Percentiles rank a stretch among this genome's conserved stretches.
phyloP scores from a whole-genome alignment of 169 alveolate species.

The Plasmodium vivax region DNA sequence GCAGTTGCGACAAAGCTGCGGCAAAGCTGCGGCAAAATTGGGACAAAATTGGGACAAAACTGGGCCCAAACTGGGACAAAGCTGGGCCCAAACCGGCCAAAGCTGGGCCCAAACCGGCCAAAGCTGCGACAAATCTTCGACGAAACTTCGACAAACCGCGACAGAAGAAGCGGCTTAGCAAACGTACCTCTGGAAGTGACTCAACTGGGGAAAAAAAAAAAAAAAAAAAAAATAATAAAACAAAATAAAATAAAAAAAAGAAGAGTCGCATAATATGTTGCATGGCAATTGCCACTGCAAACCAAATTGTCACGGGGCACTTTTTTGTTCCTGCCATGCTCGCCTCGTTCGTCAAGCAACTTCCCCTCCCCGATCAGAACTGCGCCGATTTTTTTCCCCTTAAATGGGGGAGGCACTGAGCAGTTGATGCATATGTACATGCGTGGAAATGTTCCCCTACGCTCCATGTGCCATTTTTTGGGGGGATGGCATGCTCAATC shows the following conservation, averaged over 20 bases:
- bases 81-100: not conserved
- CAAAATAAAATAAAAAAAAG: too few relatives aligned
- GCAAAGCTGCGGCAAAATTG: too few relatives aligned
- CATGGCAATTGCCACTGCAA: not conserved
- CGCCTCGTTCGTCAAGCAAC: not conserved
- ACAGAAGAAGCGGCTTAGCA: not conserved
- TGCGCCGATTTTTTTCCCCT: not conserved
- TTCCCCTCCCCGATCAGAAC: not conserved
- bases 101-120: not conserved
- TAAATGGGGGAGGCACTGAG: not conserved
- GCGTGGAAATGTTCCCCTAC: not conserved
- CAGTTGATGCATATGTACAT: not conserved
- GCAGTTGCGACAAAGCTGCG: too few relatives aligned
- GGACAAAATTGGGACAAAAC: too few relatives aligned
- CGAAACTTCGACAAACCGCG: not conserved
- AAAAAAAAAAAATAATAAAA: too few relatives aligned
- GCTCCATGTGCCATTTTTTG: not conserved
- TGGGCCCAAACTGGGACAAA: not conserved
- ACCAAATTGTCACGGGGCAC: not conserved
- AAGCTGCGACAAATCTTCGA: not conserved
- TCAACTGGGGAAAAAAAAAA: not conserved
- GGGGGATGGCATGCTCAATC: not conserved
- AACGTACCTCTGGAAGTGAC: not conserved
- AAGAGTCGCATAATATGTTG: not conserved
- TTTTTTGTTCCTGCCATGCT: too few relatives aligned